Conservation (phyloP, 306 rosid genomes). For the Cicer chorassanicum region DNA sequence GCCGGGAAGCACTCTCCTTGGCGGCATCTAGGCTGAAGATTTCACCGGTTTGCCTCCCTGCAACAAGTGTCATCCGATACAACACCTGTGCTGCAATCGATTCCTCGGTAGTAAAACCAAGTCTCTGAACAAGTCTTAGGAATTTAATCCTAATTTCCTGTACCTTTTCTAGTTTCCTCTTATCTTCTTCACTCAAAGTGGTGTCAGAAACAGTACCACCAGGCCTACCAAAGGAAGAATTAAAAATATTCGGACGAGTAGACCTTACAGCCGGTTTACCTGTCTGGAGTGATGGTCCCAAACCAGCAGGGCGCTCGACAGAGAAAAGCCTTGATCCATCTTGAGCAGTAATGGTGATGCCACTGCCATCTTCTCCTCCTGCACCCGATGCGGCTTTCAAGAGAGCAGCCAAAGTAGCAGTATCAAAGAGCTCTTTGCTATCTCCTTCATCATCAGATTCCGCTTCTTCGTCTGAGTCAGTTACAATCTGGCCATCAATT, state of each 20-base stretch:
- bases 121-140: slow-evolving; percentile 80
- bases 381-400: slow-evolving; percentile 86
- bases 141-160: slow-evolving; percentile 79
- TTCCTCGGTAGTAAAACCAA: slow-evolving; percentile 81
- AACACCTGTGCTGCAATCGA: slow-evolving; percentile 85
- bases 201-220: slow-evolving; percentile 55
- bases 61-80: slow-evolving; percentile 71
- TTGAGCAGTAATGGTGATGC: slow-evolving; percentile 75
- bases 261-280: slow-evolving; percentile 69
- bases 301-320: slow-evolving; percentile 97
- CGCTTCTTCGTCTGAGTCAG: slow-evolving; percentile 88
- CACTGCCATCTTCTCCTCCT: slow-evolving; percentile 77
- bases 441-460: slow-evolving; percentile 86
- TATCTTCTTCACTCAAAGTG: slow-evolving; percentile 83
- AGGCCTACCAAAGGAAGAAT: slow-evolving; percentile 52
- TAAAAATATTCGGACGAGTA: slow-evolving; percentile 59
- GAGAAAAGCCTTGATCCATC: slow-evolving; percentile 96
- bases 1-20: slow-evolving; percentile 69
- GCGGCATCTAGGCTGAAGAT: slow-evolving; percentile 78
- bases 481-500: slow-evolving; percentile 89
- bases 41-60: slow-evolving; percentile 72
- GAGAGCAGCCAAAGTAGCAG: slow-evolving; percentile 93
- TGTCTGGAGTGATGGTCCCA: slow-evolving; percentile 81
- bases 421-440: slow-evolving; percentile 86
- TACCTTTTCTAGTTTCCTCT: slow-evolving; percentile 65